phyloP scores from a whole-genome alignment of 352 stramenopile species.

The Globisporangium polare region DNA sequence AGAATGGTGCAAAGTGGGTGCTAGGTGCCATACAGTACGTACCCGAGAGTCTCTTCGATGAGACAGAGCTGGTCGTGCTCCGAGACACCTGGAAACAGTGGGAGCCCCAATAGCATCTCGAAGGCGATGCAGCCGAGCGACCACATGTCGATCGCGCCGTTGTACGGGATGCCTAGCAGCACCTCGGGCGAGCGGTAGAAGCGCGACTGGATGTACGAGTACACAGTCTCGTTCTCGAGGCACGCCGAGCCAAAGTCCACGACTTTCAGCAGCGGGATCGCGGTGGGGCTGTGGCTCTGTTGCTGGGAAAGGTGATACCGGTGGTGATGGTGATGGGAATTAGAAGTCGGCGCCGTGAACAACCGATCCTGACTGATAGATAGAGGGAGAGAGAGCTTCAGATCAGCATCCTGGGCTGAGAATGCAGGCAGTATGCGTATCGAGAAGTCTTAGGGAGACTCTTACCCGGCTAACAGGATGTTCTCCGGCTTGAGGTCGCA shows the following conservation, averaged over 20 bases:
- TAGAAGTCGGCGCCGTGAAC: neutral
- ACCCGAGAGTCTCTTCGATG: slow-evolving; percentile 85
- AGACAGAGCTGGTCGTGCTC: slow-evolving; percentile 94
- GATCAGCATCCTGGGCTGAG: too few relatives aligned
- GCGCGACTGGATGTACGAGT: slow-evolving; percentile 95
- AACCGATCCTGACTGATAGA: slow-evolving; percentile 79
- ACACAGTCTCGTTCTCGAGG: slow-evolving; percentile 83
- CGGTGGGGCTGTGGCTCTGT: neutral
- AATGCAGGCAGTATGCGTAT: neutral
- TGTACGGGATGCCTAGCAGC: slow-evolving; percentile 54
- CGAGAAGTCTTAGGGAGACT: slow-evolving; percentile 14
- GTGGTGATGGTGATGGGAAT: neutral
- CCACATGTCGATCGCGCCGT: slow-evolving; percentile 52
- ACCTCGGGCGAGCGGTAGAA: slow-evolving; percentile 90
- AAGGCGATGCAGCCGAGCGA: slow-evolving; percentile 61
- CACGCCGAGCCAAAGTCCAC: slow-evolving; percentile 95
- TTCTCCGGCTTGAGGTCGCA: slow-evolving; percentile 98
- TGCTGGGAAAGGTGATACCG: neutral
- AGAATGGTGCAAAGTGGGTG: neutral
- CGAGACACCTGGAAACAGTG: slow-evolving; percentile 92
- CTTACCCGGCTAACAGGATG: slow-evolving; percentile 81
- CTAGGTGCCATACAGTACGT: neutral
- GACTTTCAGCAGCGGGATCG: slow-evolving; percentile 72
- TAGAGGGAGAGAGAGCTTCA: too few relatives aligned
- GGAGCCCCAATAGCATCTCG: slow-evolving; percentile 94